Conservation (phyloP, 495 filamentous ascomycete species). For the Aspergillus indologenus region DNA sequence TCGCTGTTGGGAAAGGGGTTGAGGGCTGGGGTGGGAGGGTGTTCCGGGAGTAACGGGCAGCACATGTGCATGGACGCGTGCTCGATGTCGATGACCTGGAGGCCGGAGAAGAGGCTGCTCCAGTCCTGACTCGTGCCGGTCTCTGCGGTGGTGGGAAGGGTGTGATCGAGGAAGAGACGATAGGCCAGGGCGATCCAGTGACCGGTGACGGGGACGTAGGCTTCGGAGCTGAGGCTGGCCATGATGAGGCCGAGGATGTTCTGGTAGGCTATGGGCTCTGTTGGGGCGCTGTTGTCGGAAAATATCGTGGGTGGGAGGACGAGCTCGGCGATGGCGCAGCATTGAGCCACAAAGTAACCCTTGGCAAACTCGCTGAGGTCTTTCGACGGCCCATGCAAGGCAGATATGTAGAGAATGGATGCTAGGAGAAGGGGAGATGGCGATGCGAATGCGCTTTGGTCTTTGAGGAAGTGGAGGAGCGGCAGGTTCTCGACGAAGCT, state of each 20-base stretch:
- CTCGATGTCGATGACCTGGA: conserved; percentile 44
- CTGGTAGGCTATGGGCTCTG: conserved; percentile 24
- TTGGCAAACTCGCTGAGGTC: conserved; percentile 26
- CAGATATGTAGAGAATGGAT: conserved; percentile 40
- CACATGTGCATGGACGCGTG: conserved; percentile 45
- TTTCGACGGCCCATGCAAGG: conserved; percentile 29
- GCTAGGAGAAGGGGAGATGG: conserved; percentile 38
- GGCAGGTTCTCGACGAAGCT: conserved; percentile 40
- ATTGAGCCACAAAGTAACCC: conserved; percentile 35
- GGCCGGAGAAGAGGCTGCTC: conserved; percentile 35
- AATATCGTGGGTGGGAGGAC: conserved; percentile 17
- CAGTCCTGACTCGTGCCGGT: conserved; percentile 28
- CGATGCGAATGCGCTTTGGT: conserved; percentile 29
- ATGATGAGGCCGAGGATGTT: conserved; percentile 42
- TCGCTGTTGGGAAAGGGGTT: conserved; percentile 13
- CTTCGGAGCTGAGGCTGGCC: conserved; percentile 40
- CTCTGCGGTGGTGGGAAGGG: conserved; percentile 20
- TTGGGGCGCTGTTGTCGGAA: not conserved
- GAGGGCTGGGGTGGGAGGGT: conserved; percentile 29
- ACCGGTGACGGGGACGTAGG: conserved; percentile 34
- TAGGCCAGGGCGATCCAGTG: conserved; percentile 43
- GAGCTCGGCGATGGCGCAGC: conserved; percentile 35
- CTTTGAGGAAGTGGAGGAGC: conserved; percentile 38
- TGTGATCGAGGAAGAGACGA: conserved; percentile 35
- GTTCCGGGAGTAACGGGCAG: conserved; percentile 34